Percentiles rank a stretch among this genome's conserved stretches.
Evolutionary conservation across 2,329 filamentous ascomycete species (phyloP).

Genomic region (Alternaria burnsii): DNA sequence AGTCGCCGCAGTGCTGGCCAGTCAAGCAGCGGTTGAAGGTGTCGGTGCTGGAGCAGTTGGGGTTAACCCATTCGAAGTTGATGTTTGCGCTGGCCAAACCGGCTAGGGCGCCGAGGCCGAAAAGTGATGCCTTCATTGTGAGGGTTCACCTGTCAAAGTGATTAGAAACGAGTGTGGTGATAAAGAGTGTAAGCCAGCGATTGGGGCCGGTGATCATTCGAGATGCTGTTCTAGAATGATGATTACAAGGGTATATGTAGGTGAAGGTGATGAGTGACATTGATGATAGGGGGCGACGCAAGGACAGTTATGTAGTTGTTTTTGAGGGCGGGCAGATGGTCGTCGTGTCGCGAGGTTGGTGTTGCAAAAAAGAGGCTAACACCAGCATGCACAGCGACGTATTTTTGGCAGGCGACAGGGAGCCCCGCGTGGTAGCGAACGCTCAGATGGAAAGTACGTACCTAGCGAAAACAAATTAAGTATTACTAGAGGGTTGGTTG

Average conservation of each 20-base stretch:
- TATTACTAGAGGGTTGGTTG: slow-evolving; percentile 8
- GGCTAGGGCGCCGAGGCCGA: slow-evolving; percentile 45
- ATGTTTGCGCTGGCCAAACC: slow-evolving; percentile 57
- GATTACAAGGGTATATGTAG: neutral
- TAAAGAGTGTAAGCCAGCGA: slow-evolving; percentile 25
- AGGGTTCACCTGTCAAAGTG: slow-evolving; percentile 13
- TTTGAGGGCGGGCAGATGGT: slow-evolving; percentile 11
- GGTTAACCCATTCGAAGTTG: slow-evolving; percentile 57
- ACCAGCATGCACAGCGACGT: slow-evolving; percentile 5
- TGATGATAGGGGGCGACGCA: slow-evolving; percentile 1
- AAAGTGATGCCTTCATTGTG: slow-evolving; percentile 42
- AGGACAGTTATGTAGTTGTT: slow-evolving; percentile 3
- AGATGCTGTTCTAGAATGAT: neutral
- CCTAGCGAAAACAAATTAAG: slow-evolving; percentile 17
- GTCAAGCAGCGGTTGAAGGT: slow-evolving; percentile 45
- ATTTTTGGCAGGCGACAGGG: slow-evolving; percentile 6
- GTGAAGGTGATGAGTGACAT: neutral
- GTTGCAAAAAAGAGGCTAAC: slow-evolving; percentile 12
- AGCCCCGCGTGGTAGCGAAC: slow-evolving; percentile 2
- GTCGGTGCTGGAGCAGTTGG: slow-evolving; percentile 50
- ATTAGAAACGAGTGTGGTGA: slow-evolving; percentile 2
- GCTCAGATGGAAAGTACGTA: slow-evolving; percentile 18
- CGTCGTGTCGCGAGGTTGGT: slow-evolving; percentile 8
- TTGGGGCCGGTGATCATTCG: neutral
- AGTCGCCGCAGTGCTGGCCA: slow-evolving; percentile 48